Evolutionary conservation across 495 filamentous ascomycete genomes (phyloP), one percentile per base, ranked within the genome.

Genomic region (Xylaria longipes): DNA sequence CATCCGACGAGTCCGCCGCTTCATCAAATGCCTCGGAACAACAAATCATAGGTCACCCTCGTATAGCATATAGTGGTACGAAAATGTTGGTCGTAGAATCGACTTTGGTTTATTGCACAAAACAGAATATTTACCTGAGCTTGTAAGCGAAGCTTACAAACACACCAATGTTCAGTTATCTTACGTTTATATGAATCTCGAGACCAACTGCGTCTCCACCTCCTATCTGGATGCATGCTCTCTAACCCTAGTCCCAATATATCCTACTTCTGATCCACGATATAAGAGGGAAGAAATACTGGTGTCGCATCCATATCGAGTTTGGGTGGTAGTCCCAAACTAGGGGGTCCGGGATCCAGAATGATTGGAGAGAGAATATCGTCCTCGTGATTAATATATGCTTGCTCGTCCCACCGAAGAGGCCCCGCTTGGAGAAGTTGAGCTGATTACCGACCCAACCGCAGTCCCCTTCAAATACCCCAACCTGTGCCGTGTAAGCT

Each of bases 401-500:
- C 45, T 2, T n/a, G n/a, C n/a, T 4, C 17, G 54, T 52, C 45
- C 31, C 39, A 37, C 33, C 25, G 0, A 9, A 66, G 9, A 7
- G 3, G 39, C 46, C 64, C 64, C 31, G 46, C 64, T 37, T 52
- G 5, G 64, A 27, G 31, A 31, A 15, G 12, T 46, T 17, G 45
- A 52, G 4, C 14, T 27, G 11, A 37, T 37, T 50, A 15, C 41
- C 43, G 20, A 33, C 29, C 20, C 39, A 65, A 25, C 43, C 3
- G 27, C 20, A 39, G 11, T 25, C n/a, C 37, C 1, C 35, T 52
- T 52, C 25, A 52, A 52, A 66, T 37, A 35, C 43, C 15, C 64
- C 46, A 29, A 66, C 25, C 37, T 25, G 46, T 39, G 43, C 29
- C 29, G 46, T 66, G 64, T 66, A 66, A 33, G 64, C 29, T 48